These are phyloP conservation scores for Penicillium bialowiezense DNA, from an alignment of 495 filamentous ascomycete species.

Conservation along the genomic window DNA sequence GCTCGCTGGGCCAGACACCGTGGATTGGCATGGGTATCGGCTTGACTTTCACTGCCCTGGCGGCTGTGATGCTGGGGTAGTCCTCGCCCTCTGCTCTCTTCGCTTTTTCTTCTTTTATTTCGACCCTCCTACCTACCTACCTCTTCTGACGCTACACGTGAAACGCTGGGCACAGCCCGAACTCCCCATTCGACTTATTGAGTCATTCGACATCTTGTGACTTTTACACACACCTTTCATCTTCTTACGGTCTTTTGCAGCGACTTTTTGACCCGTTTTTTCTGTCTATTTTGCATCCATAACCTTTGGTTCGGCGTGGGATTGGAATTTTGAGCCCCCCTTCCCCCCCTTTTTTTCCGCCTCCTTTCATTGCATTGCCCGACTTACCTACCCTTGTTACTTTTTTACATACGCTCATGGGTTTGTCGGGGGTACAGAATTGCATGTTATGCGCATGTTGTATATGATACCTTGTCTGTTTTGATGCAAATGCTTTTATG, in stretches of 20 bases:
- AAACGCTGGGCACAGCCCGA: conserved; percentile 6
- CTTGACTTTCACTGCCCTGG: conserved; percentile 41
- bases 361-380: conserved; percentile 16
- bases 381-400: not conserved
- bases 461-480: conserved; percentile 26
- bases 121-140: conserved; percentile 7
- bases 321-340: conserved; percentile 10
- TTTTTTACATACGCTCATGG: not conserved
- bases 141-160: conserved; percentile 8
- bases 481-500: conserved; percentile 2
- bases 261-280: conserved; percentile 4
- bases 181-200: not conserved
- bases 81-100: not conserved
- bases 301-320: conserved; percentile 5
- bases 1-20: conserved; percentile 44
- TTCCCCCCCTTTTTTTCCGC: conserved; percentile 12
- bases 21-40: conserved; percentile 51
- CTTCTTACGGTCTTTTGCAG: conserved; percentile 8
- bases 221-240: not conserved
- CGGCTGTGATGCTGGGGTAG: conserved; percentile 45
- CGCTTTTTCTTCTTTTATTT: conserved; percentile 7
- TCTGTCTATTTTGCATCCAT: conserved; percentile 8
- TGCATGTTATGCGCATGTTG: conserved; percentile 29
- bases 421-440: conserved; percentile 23
- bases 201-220: not conserved